Conservation (phyloP, 169 alveolate genomes). For the Plasmodium ovale region DNA sequence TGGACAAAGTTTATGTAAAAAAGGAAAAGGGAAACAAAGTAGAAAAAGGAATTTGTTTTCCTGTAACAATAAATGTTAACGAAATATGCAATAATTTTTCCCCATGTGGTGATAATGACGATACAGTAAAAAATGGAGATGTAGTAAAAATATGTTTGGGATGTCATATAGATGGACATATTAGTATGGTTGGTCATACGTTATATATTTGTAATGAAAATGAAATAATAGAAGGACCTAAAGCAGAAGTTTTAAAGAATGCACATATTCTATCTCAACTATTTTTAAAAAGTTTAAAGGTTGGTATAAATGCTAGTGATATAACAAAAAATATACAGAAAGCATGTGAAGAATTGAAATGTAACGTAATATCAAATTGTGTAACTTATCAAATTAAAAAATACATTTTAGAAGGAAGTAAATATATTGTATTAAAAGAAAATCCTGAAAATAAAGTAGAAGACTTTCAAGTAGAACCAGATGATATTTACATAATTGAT, state of each 20-base stretch:
- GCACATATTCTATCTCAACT: slow-evolving; percentile 95
- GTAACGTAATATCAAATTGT: slow-evolving; percentile 93
- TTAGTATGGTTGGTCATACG: slow-evolving; percentile 93
- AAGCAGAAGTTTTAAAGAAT: slow-evolving; percentile 88
- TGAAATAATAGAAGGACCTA: slow-evolving; percentile 75
- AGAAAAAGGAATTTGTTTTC: slow-evolving; percentile 97
- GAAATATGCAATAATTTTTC: slow-evolving; percentile 95
- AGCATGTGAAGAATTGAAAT: slow-evolving; percentile 91
- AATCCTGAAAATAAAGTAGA: slow-evolving; percentile 94
- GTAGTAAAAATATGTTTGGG: slow-evolving; percentile 92
- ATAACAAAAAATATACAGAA: slow-evolving; percentile 92
- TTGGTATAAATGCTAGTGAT: slow-evolving; percentile 92
- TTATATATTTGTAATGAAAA: slow-evolving; percentile 77
- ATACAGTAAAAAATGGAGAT: slow-evolving; percentile 91
- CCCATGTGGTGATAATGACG: slow-evolving; percentile 89
- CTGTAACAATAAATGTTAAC: slow-evolving; percentile 96
- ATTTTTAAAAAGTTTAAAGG: slow-evolving; percentile 91
- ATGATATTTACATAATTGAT: slow-evolving; percentile 95
- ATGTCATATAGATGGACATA: slow-evolving; percentile 95
- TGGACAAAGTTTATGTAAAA: slow-evolving; percentile 63
- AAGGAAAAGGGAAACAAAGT: slow-evolving; percentile 88
- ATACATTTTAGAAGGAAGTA: slow-evolving; percentile 95
- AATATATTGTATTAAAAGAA: slow-evolving; percentile 85
- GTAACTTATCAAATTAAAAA: slow-evolving; percentile 94
- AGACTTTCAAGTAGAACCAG: slow-evolving; percentile 93